Base-by-base conservation (phyloP, 2,329 filamentous ascomycete species). In the Madurella mycetomatis region DNA sequence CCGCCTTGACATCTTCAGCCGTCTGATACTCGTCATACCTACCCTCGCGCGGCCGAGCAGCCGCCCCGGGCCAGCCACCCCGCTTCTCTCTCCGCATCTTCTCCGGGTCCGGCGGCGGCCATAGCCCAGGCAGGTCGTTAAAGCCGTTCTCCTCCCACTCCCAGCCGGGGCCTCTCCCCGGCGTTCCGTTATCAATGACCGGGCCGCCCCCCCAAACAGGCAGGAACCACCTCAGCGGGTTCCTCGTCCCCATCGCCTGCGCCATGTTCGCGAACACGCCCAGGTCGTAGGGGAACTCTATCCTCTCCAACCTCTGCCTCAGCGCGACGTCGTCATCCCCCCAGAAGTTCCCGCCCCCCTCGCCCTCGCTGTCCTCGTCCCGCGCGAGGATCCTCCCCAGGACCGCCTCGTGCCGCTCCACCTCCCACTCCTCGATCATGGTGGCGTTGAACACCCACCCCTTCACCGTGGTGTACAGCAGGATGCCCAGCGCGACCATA, bases 261-360 rank as follows among this genome's bases (percentile, higher is more conserved):
- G 79, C 77, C 66, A 92, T 77, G 68, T 95, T 95, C 37, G 73
- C 68, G 72, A 83, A 90, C 62, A 94, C 75, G 47, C 87, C 88
- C 43, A 92, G 72, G 64, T 95, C 89, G 70, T 91, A 94, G 0
- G 89, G 90, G 62, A 90, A 94, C 68, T 92, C 87, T 63, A 92
- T 81, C 50, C 77, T 80, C 54, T 80, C 75, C 42, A 88, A 78
- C n/a, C 41, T 11, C 13, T 49, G 31, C 9, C 75, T 71, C 2
- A 85, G 58, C 53, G 73, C 68, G 5, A 60, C 64, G 12, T 73
- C 75, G 51, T 60, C 63, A 9, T 60, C 62, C 44, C 63, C 65
- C 32, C 59, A 61, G 40, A 57, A 62, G 2, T 54, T 65, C 30
- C 71, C 68, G 8, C 70, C 70, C 34, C 4, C 34, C 34, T 37